phyloP scores from a whole-genome alignment of 345 rosid genomes.

The Clarkia xantiana region DNA sequence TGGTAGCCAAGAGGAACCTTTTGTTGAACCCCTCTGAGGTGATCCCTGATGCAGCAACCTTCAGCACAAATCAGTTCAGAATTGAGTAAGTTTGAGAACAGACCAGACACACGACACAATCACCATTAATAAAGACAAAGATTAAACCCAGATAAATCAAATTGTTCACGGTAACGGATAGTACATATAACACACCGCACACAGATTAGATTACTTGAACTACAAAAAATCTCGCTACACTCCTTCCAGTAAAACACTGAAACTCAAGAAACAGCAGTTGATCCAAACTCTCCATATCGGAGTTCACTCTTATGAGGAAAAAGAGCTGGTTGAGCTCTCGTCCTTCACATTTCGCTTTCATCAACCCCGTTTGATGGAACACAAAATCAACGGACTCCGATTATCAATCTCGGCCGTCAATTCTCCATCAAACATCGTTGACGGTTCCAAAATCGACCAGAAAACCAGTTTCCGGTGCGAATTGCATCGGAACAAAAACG shows the following conservation, averaged over 20 bases:
- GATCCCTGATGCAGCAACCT: conserved; percentile 26
- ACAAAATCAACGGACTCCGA: neutral
- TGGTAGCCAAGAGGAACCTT: conserved; percentile 19
- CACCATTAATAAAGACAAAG: too few relatives aligned
- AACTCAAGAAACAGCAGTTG: too few relatives aligned
- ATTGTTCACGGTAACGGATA: too few relatives aligned
- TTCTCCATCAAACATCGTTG: too few relatives aligned
- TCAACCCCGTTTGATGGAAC: neutral
- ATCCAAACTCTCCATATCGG: too few relatives aligned
- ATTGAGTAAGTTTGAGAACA: conserved; percentile 8
- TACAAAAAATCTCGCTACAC: too few relatives aligned
- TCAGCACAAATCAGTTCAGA: conserved; percentile 11
- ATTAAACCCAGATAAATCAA: neutral
- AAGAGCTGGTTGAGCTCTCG: too few relatives aligned
- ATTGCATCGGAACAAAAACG: neutral
- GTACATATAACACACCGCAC: too few relatives aligned
- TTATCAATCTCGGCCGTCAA: neutral
- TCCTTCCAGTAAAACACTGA: too few relatives aligned
- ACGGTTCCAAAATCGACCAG: neutral
- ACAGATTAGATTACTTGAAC: too few relatives aligned
- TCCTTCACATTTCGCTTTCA: neutral
- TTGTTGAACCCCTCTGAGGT: conserved; percentile 23
- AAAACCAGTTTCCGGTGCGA: neutral
- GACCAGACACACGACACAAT: neutral
- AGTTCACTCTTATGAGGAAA: too few relatives aligned